phyloP scores from a whole-genome alignment of 2,329 filamentous ascomycete genomes.

The Fulvia fulva region DNA sequence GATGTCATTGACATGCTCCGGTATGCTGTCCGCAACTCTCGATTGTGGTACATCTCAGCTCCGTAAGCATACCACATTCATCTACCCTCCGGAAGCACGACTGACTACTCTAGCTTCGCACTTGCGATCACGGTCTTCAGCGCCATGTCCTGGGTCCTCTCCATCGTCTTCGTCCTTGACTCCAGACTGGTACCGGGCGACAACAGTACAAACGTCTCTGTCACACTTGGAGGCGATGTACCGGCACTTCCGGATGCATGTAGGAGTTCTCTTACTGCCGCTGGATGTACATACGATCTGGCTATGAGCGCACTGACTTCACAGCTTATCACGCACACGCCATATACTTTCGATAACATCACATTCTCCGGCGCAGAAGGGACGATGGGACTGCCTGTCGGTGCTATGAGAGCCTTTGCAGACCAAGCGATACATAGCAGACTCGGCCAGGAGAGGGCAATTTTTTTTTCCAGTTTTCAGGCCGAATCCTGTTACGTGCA shows the following conservation, averaged over 20 bases:
- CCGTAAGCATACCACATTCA: neutral
- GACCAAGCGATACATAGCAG: neutral
- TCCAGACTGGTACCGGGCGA: constrained; percentile 1
- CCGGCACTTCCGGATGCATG: constrained; percentile 1
- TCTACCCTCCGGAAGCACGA: too few relatives aligned
- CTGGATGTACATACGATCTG: constrained; percentile 3
- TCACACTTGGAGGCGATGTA: neutral
- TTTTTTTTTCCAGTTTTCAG: constrained; percentile 1
- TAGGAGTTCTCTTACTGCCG: constrained; percentile 1
- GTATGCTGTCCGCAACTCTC: neutral
- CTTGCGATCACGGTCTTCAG: neutral
- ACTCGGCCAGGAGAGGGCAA: neutral
- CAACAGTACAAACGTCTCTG: neutral
- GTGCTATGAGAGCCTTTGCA: neutral
- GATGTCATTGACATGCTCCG: constrained; percentile 7
- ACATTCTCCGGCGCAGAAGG: constrained; percentile 5
- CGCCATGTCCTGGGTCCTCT: constrained; percentile 8
- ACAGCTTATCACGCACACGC: constrained; percentile 6
- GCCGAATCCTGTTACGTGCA: constrained; percentile 2
- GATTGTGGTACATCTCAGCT: constrained; percentile 1
- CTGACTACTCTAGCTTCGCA: neutral
- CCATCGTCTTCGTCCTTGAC: constrained; percentile 5
- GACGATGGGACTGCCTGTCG: neutral
- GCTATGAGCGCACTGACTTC: constrained; percentile 5
- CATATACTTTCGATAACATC: constrained; percentile 2